A percentile compares a stretch with the other conserved stretches of the same genome.
Evolutionary conservation across 1,139 yeast genomes (phyloP).

Genomic region (Blastobotrys illinoisensis): DNA sequence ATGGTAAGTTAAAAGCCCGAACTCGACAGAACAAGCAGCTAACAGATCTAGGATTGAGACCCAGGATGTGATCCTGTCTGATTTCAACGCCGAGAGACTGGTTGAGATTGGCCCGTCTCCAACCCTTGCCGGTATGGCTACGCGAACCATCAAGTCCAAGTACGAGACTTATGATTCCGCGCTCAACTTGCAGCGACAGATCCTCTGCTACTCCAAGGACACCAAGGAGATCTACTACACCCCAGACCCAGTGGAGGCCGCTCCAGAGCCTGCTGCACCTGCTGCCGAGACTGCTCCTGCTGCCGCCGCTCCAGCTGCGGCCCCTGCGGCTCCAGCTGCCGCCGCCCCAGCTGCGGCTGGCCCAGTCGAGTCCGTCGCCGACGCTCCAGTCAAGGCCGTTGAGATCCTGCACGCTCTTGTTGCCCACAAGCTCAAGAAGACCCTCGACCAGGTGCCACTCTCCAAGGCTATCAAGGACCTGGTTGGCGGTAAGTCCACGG

Average conservation of each 20-base stretch:
- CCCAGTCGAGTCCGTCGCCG: conserved; percentile 78
- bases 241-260: conserved; percentile 69
- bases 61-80: conserved; percentile 93
- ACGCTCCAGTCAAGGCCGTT: conserved; percentile 82
- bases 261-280: conserved; percentile 37
- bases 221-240: conserved; percentile 94
- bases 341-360: conserved; percentile 60
- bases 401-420: conserved; percentile 82
- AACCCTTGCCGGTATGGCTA: conserved; percentile 97
- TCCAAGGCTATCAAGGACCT: conserved; percentile 92
- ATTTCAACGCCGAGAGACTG: conserved; percentile 91
- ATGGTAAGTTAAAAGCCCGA: conserved; percentile 48
- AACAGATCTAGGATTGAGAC: conserved; percentile 62
- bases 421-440: conserved; percentile 91
- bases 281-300: conserved; percentile 41
- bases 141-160: conserved; percentile 91
- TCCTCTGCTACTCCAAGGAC: conserved; percentile 90
- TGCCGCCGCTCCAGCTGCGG: conserved; percentile 35
- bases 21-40: background rate
- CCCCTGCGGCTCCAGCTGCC: conserved; percentile 55
- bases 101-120: conserved; percentile 99
- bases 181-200: conserved; percentile 91
- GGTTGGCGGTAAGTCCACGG: conserved; percentile 97
- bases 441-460: conserved; percentile 79
- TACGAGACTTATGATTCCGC: conserved; percentile 98